Conservation (phyloP, 2,329 filamentous ascomycete species). For the Cladophialophora psammophila region DNA sequence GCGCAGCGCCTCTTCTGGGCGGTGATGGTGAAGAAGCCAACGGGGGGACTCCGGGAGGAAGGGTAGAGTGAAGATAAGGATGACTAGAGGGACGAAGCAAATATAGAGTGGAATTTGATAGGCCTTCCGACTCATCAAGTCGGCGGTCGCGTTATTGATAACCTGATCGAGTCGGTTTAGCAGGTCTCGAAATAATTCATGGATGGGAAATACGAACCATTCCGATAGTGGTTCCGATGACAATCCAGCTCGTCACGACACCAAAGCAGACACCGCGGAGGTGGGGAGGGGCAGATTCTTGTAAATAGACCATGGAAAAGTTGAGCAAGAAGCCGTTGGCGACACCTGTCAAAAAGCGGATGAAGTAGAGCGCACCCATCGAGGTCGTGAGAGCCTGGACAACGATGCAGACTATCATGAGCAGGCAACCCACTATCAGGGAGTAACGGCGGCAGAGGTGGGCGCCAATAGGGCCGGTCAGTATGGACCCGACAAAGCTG, state of each 20-base stretch:
- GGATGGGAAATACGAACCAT: background rate
- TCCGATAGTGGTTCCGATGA: constrained; percentile 27
- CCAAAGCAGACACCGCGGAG: constrained; percentile 57
- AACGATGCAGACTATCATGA: constrained; percentile 61
- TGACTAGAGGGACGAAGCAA: background rate
- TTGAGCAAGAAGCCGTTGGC: constrained; percentile 56
- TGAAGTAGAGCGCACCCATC: constrained; percentile 37
- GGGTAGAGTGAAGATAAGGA: background rate
- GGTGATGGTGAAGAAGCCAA: background rate
- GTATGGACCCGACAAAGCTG: constrained; percentile 51
- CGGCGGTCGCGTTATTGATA: background rate
- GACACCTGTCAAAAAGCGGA: constrained; percentile 40
- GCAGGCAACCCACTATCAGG: constrained; percentile 56
- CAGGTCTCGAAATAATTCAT: background rate
- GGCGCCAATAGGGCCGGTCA: constrained; percentile 14
- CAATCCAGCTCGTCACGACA: constrained; percentile 48
- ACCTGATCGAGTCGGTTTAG: background rate
- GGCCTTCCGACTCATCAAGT: background rate
- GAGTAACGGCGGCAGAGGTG: constrained; percentile 53
- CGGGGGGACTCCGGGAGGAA: background rate
- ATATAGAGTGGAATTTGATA: background rate
- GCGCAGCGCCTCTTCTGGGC: background rate
- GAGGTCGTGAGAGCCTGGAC: constrained; percentile 64
- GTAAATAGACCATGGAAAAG: constrained; percentile 57
- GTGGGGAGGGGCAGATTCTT: constrained; percentile 57